These are phyloP conservation scores for Gossypium schwendimanii DNA, from an alignment of 441 rosid species.

Conservation along the genomic window DNA sequence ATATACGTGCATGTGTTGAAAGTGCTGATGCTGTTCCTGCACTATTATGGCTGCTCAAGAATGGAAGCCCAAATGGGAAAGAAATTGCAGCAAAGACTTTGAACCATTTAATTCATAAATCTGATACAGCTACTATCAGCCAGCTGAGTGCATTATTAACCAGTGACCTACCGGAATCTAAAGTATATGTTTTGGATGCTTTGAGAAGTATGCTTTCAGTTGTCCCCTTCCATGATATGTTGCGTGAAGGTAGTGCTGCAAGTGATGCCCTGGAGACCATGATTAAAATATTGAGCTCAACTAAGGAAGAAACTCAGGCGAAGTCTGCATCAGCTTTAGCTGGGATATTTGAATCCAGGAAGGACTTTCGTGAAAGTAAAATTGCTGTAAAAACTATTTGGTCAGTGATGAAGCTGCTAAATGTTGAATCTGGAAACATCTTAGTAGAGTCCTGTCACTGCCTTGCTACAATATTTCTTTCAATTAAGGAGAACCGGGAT, in stretches of 20 bases:
- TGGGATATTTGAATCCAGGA: conserved; percentile 72
- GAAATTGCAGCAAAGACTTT: conserved; percentile 98
- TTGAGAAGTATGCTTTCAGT: conserved; percentile 91
- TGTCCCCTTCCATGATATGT: conserved; percentile 66
- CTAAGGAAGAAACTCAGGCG: conserved; percentile 95
- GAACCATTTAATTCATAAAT: conserved; percentile 92
- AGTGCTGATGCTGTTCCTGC: conserved; percentile 99
- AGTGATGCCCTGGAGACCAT: conserved; percentile 96
- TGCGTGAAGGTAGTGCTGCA: conserved; percentile 95
- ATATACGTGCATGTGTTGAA: conserved; percentile 98
- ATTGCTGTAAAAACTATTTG: conserved; percentile 76
- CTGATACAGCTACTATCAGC: conserved; percentile 94
- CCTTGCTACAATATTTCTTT: conserved; percentile 85
- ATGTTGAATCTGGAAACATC: conserved; percentile 73
- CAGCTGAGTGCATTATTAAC: conserved; percentile 94
- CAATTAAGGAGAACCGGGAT: conserved; percentile 86
- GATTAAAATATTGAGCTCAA: conserved; percentile 76
- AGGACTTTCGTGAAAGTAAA: conserved; percentile 88
- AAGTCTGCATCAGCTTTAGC: conserved; percentile 93
- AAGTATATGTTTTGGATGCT: conserved; percentile 90
- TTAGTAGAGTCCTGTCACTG: conserved; percentile 72
- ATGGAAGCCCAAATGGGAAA: conserved; percentile 95
- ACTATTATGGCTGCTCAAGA: conserved; percentile 90
- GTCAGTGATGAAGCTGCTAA: conserved; percentile 71
- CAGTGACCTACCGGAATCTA: conserved; percentile 96